Evolutionary conservation across 2,329 filamentous ascomycete genomes (phyloP), one percentile per base, ranked within the genome.

Genomic region (Ascochyta viciae-villosae): DNA sequence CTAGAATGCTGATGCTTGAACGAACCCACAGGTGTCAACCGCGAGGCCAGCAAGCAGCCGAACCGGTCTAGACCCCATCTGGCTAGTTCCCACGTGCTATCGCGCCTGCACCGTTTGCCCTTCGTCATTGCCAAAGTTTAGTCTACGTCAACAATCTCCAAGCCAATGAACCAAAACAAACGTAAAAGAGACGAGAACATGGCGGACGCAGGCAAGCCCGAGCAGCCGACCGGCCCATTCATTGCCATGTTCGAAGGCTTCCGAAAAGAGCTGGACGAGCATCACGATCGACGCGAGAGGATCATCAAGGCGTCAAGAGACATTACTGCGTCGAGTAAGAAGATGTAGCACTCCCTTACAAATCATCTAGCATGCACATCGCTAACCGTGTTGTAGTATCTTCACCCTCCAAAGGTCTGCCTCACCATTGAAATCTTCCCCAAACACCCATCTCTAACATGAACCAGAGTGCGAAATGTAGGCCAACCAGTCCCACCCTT

Each of bases 241-340:
- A 74, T 83, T 58, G 74, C 87, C 63, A 92, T 98, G 84, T 99
- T 99, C 74, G 89, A 91, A 75, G 79, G 76, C 7, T 96, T 98
- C 74, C 89, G 93, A 47, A 83, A 89, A 68, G 93, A 97, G 77
- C 82, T 99, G 26, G 95, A 99, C 71, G 87, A 95, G 77, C 94
- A 98, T 74, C 91, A 99, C 76, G 95, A 98, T 77, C 88, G 95
- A 15, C 85, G 92, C 53, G 93, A 97, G 79, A 86, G 89, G 49
- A 87, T 96, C 65, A 90, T 96, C 71, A 99, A 98, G 80, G 89
- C 88, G 2, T 96, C 91, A 8, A 83, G 94, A 60, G 95, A 99
- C 75, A 90, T 99, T 55, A 99, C 95, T 6, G 92, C 92, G 0
- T 82, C 92, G 50, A 96, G 92, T 77, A 99, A 99, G 82, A 99